Conservation (phyloP, 441 rosid genomes). For the Daphne laureola region DNA sequence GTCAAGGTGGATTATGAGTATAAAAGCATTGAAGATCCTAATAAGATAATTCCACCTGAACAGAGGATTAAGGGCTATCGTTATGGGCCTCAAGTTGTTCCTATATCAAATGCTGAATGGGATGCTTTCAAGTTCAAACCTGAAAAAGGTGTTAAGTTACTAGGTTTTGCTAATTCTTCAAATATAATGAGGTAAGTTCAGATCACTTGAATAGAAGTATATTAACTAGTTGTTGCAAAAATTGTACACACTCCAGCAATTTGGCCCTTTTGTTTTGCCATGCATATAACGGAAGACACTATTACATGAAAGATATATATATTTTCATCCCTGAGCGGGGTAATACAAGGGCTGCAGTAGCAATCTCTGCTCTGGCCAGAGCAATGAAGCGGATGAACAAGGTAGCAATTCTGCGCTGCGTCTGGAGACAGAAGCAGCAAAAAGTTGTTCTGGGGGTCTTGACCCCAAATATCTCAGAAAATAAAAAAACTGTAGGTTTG, state of each 20-base stretch:
- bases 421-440: conserved; percentile 85
- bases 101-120: conserved; percentile 65
- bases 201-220: conserved; percentile 9
- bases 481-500: conserved; percentile 53
- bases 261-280: conserved; percentile 11
- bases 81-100: conserved; percentile 94
- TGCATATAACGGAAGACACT: conserved; percentile 48
- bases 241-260: not conserved
- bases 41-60: conserved; percentile 63
- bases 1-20: conserved; percentile 82
- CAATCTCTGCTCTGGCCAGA: conserved; percentile 86
- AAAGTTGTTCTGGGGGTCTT: conserved; percentile 73
- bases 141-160: conserved; percentile 81
- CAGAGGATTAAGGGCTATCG: conserved; percentile 91
- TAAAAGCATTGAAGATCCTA: conserved; percentile 42
- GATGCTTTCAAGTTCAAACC: conserved; percentile 81
- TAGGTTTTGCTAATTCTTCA: conserved; percentile 78
- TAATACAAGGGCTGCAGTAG: conserved; percentile 49
- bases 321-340: conserved; percentile 78
- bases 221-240: conserved; percentile 6
- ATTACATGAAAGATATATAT: conserved; percentile 88
- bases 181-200: conserved; percentile 50
- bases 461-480: conserved; percentile 68
- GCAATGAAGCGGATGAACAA: conserved; percentile 77
- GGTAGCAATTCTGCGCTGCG: conserved; percentile 87